Evolutionary conservation across 768 basidiomycete genomes (phyloP), one percentile per base, ranked within the genome.

Genomic region (Gymnopilus dilepis): DNA sequence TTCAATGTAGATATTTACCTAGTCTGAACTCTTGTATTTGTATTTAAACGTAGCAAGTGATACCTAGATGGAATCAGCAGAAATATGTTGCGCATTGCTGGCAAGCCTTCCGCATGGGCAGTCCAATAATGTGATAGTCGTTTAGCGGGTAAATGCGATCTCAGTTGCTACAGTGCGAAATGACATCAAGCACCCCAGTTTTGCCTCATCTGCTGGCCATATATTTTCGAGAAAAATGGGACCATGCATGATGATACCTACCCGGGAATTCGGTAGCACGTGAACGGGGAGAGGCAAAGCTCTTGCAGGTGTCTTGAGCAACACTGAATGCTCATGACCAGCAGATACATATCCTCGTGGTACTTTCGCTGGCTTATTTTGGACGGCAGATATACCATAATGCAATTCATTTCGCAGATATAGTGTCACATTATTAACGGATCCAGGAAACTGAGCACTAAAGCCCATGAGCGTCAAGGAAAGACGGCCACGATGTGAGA

Each of bases 11-110:
- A 61, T 61, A 61, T 60, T 50, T 48, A 26, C 60, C 54, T 21
- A 56, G n/a, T 61, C 43, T 53, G 53, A 56, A 62, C 31, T 7
- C 41, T 38, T 62, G 61, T 62, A 62, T 47, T 58, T 57, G 55
- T 57, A 57, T 52, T 52, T 45, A 58, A 62, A 52, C 24, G 60
- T 51, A 33, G 41, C 37, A 22, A 56, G 41, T 56, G 48, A 50
- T 56, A 62, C 37, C 38, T 62, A 34, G 19, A 48, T 47, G 30
- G 60, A 52, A 31, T 42, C 19, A 51, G 26, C 9, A 9, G 13
- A 37, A 52, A 8, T n/a, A 9, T 15, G 21, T 52, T 34, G 19
- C 31, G 15, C 51, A 47, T 5, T 47, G 43, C 43, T 47, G 24
- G 24, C 28, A 13, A 31, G 26, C 19, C 28, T 17, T 28, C 47